phyloP scores from a whole-genome alignment of 371 early-diverging fungal genomes.

The Mucor racemosus region DNA sequence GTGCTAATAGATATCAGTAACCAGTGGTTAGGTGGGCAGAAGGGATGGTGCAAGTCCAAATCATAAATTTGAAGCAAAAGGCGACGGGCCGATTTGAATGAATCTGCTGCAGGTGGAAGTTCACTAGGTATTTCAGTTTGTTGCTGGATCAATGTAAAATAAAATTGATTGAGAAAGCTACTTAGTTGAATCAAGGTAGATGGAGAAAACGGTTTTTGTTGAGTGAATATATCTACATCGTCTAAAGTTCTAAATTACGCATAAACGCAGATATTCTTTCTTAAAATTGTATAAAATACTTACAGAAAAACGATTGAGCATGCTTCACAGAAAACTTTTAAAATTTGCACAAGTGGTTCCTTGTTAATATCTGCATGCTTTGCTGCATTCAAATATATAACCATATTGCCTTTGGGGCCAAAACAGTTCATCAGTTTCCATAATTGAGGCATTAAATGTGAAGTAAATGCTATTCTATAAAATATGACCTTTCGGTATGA shows the following conservation, averaged over 20 bases:
- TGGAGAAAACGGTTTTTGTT: slow-evolving; percentile 60
- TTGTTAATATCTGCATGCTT: slow-evolving; percentile 49
- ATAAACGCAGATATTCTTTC: background rate
- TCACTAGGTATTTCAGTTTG: slow-evolving; percentile 19
- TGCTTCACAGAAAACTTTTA: slow-evolving; percentile 67
- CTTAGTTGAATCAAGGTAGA: slow-evolving; percentile 60
- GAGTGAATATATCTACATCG: slow-evolving; percentile 81
- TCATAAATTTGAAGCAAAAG: slow-evolving; percentile 79
- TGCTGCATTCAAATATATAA: slow-evolving; percentile 62
- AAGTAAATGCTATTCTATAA: slow-evolving; percentile 63
- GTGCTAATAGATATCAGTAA: slow-evolving; percentile 47
- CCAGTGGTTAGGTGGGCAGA: slow-evolving; percentile 78
- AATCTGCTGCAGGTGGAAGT: slow-evolving; percentile 37
- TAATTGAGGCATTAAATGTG: slow-evolving; percentile 60
- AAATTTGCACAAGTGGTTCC: slow-evolving; percentile 63
- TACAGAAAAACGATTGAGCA: slow-evolving; percentile 62
- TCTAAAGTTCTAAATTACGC: slow-evolving; percentile 63
- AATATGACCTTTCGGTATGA: slow-evolving; percentile 58
- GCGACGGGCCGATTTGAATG: slow-evolving; percentile 63
- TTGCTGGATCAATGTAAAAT: slow-evolving; percentile 61
- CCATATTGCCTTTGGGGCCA: slow-evolving; percentile 63
- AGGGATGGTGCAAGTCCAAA: slow-evolving; percentile 73
- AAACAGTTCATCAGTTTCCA: slow-evolving; percentile 67
- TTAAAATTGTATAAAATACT: slow-evolving; percentile 19
- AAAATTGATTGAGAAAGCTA: slow-evolving; percentile 67